Evolutionary conservation across 1,139 yeast genomes (phyloP), one percentile per base, ranked within the genome.

Genomic region (Saccharomyces hybrid): DNA sequence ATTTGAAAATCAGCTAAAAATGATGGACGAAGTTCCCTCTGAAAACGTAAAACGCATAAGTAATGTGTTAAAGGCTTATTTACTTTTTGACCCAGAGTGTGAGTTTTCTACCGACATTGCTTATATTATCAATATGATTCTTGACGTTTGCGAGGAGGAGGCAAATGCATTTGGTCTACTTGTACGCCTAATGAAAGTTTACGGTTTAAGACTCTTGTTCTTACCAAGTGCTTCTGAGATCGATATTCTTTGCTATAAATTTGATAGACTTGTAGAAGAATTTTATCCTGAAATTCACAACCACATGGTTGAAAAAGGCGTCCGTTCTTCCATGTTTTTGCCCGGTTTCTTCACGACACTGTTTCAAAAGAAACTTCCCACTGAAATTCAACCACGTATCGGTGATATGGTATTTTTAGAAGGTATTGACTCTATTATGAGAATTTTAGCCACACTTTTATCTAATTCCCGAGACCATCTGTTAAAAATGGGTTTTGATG

Each of bases 151-250:
- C 14, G 16, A 38, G 5, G 55, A 58, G 31, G 60, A 57, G 16
- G 9, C 44, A 5, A 20, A 38, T 8, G 83, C 96, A 6, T 91
- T 90, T 71, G 81, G 91, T 58, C 69, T 89, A 60, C 75, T 90
- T 55, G 88, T 84, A 8, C 82, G 83, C 51, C 74, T 91, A 57
- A 88, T 91, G 96, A 84, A 85, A 65, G 84, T 81, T 44, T 91
- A 91, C 66, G 81, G 81, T 31, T 75, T 90, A 57, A 76, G 96
- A 56, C 81, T 82, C 11, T 71, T 90, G 56, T 91, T 82, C 68
- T 70, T 85, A 55, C 89, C 95, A 0, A 95, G 86, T 48, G 89
- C 90, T 96, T 89, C 90, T 14, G 96, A 96, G 1, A 75, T 90
- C 60, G 90, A 88, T 68, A 69, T 88, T 54, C 77, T 83, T 62